Conservation (phyloP, 441 rosid genomes). For the Croton setiger region DNA sequence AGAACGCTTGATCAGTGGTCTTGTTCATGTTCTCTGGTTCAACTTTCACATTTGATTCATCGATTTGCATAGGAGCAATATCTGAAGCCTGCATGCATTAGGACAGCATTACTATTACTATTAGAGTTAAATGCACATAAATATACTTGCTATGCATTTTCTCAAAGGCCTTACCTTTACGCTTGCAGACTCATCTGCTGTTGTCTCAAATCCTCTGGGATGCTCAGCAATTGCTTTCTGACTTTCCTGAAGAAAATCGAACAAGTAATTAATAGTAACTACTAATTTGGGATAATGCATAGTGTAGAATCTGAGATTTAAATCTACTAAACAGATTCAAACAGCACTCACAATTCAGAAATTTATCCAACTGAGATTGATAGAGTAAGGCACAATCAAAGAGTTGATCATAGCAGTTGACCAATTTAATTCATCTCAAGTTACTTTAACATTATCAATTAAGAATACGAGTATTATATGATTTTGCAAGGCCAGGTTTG, state of each 20-base stretch:
- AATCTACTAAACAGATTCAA: no score
- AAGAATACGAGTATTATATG: no score
- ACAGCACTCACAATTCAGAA: no score
- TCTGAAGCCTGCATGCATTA: slow-evolving; percentile 52
- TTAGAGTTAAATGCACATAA: neutral
- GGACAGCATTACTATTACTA: slow-evolving; percentile 14
- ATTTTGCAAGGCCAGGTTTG: no score
- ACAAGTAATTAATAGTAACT: neutral
- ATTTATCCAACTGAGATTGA: no score
- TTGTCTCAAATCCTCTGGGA: slow-evolving; percentile 45
- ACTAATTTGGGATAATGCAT: neutral
- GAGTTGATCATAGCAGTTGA: no score
- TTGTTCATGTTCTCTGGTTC: slow-evolving; percentile 54
- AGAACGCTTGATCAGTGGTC: slow-evolving; percentile 39
- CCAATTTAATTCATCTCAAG: no score
- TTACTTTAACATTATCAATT: no score
- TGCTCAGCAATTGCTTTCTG: slow-evolving; percentile 48
- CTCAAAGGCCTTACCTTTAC: slow-evolving; percentile 36
- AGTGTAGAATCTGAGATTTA: no score
- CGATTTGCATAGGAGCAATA: slow-evolving; percentile 47
- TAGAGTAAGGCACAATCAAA: no score
- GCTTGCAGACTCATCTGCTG: slow-evolving; percentile 46
- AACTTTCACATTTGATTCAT: slow-evolving; percentile 52
- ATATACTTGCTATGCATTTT: neutral
- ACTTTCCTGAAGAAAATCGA: slow-evolving; percentile 43